Evolutionary conservation across 306 rosid species (phyloP), one percentile per base, ranked within the genome.

Genomic region (Morella rubra): DNA sequence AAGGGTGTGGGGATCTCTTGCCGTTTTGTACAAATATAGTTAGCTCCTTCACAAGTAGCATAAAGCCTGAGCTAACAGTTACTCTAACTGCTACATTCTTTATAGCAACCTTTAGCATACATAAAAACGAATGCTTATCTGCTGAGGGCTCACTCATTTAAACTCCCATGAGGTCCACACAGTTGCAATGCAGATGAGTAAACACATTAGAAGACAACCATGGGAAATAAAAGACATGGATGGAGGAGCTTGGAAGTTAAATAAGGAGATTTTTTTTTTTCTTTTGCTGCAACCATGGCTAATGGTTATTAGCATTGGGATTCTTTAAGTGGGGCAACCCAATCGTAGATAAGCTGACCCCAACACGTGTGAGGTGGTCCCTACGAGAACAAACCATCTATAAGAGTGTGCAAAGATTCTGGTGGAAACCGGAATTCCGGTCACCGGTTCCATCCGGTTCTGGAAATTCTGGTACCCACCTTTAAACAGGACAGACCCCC

Each of bases 41-140:
- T 67, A 64, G 81, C 73, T 76, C 82, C 83, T 85, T 85, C 90
- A 83, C 91, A 78, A 85, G 84, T 75, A 82, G 86, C 82, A 85
- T 85, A 91, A 88, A 86, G 91, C 85, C 73, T 53, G 51, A 78
- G 79, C 76, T 88, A 76, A 80, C 87, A 85, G 85, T 85, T 86
- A 71, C 94, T 77, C 81, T 72, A 79, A 73, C 84, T 59, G 59
- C 71, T 55, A 69, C 37, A 79, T 87, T 77, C 81, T 71, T 83
- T 91, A 77, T 73, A 77, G 80, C 84, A 84, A 81, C 76, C 85
- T 84, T 62, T 76, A 61, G 78, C 66, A 85, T 71, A 77, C 79
- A 74, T 60, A 80, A 82, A 82, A 76, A 20, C 22, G 62, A 61
- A 73, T 66, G 60, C 67, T 76, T 73, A 50, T 77, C 75, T 20